Conservation (phyloP, 768 basidiomycete genomes). For the Dendrothele bispora region DNA sequence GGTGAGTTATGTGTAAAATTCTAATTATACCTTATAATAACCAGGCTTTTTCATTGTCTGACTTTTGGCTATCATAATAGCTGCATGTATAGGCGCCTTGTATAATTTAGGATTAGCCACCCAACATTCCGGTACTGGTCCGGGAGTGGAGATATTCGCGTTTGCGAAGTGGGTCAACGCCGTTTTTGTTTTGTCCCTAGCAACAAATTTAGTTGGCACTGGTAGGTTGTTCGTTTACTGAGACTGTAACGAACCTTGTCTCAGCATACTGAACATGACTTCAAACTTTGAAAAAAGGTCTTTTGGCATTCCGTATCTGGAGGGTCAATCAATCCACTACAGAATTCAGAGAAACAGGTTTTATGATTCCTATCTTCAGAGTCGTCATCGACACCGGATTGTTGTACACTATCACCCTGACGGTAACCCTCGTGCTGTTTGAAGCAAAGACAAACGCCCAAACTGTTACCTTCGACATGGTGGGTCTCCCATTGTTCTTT, state of each 20-base stretch:
- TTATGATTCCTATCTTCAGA: slow-evolving; percentile 16
- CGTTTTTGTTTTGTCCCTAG: slow-evolving; percentile 25
- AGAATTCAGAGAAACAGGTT: too few relatives aligned
- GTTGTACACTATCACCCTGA: slow-evolving; percentile 34
- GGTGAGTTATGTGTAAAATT: too few relatives aligned
- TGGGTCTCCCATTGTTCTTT: not conserved
- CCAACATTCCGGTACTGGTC: not conserved
- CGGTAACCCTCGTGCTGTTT: slow-evolving; percentile 28
- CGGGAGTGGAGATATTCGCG: not conserved
- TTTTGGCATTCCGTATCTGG: not conserved
- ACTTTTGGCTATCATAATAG: not conserved
- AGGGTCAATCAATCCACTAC: not conserved
- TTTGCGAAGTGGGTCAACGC: not conserved
- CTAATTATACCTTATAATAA: too few relatives aligned
- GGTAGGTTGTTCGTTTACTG: slow-evolving; percentile 21
- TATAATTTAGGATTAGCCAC: not conserved
- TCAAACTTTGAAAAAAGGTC: slow-evolving; percentile 16
- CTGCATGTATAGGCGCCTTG: not conserved
- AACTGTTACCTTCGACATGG: not conserved
- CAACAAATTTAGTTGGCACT: slow-evolving; percentile 21
- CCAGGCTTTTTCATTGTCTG: too few relatives aligned
- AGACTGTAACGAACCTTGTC: not conserved
- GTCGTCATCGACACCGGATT: slow-evolving; percentile 35
- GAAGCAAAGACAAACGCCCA: slow-evolving; percentile 20
- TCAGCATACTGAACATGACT: not conserved